Base-by-base conservation (phyloP, 169 alveolate genomes). In the Plasmodium yoelii region DNA sequence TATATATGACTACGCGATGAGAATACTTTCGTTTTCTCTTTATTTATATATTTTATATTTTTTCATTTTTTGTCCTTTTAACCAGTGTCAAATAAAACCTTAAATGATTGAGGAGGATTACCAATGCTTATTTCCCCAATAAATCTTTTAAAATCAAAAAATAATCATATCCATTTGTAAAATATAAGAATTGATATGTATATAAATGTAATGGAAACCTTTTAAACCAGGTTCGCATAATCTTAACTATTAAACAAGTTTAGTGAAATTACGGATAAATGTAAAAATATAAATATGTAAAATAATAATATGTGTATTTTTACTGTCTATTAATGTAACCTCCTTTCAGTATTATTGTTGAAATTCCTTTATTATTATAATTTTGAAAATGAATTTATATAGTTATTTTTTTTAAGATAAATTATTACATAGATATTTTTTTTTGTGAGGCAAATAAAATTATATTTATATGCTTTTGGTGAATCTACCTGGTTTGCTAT, bases 1-100 rank as follows among this genome's bases (percentile, higher is more conserved):
- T 2, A 12, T 9, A 46, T 3, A 55, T 60, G n/a, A 18, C n/a
- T 47, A 12, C 47, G 39, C 24, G 5, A 67, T 67, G 19, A 26
- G 5, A 12, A 9, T 18, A 46, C 1, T 61, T 46, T 26, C 26
- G 15, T 55, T 82, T 10, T 18, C 28, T 56, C 56, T 56, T 59
- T 55, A 39, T 26, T 51, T 55, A 8, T 53, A 22, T 65, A 22
- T 82, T 34, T 34, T 34, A 4, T 3, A 34, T 3, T 34, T 34
- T 34, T 34, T 34, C 42, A 34, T 3, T 34, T 34, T 34, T 34
- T 34, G 6, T 4, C 12, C 51, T 65, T 18, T 49, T 67, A 82
- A 82, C 90, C 90, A 42, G 90, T 60, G 72, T 95, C 97, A 59
- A 95, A 94, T 18, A 95, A 92, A 55, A 94, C 94, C 39, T 86